Evolutionary conservation across 192 early-diverging fungal genomes (phyloP), one percentile per base, ranked within the genome.

Genomic region (Backusella macrospora): DNA sequence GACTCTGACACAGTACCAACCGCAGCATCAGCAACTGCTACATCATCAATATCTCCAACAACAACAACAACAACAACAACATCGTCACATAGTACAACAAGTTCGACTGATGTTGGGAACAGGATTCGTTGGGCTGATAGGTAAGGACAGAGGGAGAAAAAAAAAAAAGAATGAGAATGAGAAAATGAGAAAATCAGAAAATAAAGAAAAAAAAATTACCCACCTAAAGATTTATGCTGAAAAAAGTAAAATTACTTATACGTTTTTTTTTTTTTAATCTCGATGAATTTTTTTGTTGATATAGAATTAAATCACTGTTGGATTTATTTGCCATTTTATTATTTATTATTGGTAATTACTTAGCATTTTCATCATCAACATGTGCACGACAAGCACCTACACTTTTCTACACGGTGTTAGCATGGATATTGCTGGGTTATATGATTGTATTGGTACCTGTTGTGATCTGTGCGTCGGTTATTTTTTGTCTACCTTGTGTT

Each of bases 261-360:
- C 8, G 9, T 52, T 52, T n/a, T n/a, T 21, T 52, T 52, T 43
- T 9, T 43, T 9, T 43, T 10, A 43, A 43, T 9, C 29, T 34
- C 29, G 42, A 43, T 43, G 10, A 4, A 43, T 43, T 9, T 10
- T 43, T 9, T 43, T 43, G 10, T 43, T 10, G 5, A 43, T 9
- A 4, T 5, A 59, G 75, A 34, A 49, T 88, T 26, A 90, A 89
- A 81, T 85, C 84, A 12, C 67, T 87, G 48, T 77, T 92, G 8
- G 86, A 90, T 65, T 40, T 90, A n/a, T 79, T 85, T 75, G 81
- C 86, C 14, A 82, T 87, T n/a, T 74, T 89, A 12, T 82, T 89
- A 83, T 93, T 91, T 70, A 77, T 93, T 52, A 66, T 86, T 65
- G 92, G 90, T 72, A 94, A 93, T 75, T 90, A 89, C 73, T 88